Evolutionary conservation across 2,329 filamentous ascomycete species (phyloP), one percentile per base, ranked within the genome.

Genomic region (Nothophaeocryptopus gaeumannii): DNA sequence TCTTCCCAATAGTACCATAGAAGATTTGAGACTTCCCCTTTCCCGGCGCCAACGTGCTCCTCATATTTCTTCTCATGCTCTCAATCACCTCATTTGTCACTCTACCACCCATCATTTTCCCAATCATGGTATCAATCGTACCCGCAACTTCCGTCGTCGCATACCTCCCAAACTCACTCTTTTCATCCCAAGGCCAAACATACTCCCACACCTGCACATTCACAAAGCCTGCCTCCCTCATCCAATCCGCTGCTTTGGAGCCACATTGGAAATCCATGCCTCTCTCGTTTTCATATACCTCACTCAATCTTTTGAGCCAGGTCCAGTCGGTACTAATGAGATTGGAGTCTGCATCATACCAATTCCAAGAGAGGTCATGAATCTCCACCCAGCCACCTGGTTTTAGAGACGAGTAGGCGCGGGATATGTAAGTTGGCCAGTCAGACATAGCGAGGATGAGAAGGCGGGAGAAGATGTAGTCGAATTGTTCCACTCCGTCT

Each of bases 381-480:
- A 59, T 34, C 44, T 61, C 58, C 8, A 56, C 15, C 40, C 47
- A 54, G 8, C 51, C 59, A n/a, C 50, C 55, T 10, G 58, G 59
- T 39, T 53, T 51, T 33, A 60, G 50, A 5, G 60, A 42, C 1
- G 14, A 5, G 31, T 42, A 36, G 5, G 43, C 50, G 8, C 30
- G 47, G n/a, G 14, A 31, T 26, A 60, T 44, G 47, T 60, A 61
- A 4, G 16, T 44, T 5, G 44, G 50, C 59, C 55, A 61, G 15
- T 60, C 39, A 2, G 42, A 50, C 47, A 61, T 57, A 7, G 55
- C 58, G 40, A 47, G 48, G 26, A 55, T 47, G 4, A 61, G 56
- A 2, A 60, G 47, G 34, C 59, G 55, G n/a, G 51, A 58, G 42
- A 58, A 61, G 31, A 60, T 47, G 35, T 56, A 53, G 34, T 61